Percentiles rank a stretch among this genome's conserved stretches.
Conservation (phyloP, 768 basidiomycete species). For the Lactarius hatsudake region DNA sequence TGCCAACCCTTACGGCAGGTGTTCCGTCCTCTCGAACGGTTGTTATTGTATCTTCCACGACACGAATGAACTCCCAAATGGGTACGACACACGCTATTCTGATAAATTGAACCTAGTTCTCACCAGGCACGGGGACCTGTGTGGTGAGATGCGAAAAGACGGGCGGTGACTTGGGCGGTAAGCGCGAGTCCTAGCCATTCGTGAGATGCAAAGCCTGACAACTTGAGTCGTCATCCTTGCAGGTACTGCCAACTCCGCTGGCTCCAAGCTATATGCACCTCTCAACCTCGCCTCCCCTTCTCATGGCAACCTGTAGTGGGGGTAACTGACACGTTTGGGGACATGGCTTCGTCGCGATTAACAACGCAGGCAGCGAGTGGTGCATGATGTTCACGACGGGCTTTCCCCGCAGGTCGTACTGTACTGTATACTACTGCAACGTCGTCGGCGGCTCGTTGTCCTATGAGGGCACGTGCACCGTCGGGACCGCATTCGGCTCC, state of each 20-base stretch:
- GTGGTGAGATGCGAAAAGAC: conserved; percentile 37
- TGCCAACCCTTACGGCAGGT: too few relatives aligned
- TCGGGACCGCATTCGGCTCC: conserved; percentile 34
- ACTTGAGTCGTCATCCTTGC: background rate
- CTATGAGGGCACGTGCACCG: conserved; percentile 43
- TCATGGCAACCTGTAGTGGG: too few relatives aligned
- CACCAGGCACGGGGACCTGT: conserved; percentile 49
- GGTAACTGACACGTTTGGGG: background rate
- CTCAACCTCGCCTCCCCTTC: too few relatives aligned
- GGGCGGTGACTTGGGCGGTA: background rate
- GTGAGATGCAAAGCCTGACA: background rate
- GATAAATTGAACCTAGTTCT: too few relatives aligned
- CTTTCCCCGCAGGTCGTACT: conserved; percentile 48
- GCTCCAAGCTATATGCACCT: conserved; percentile 44
- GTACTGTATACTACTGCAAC: conserved; percentile 48
- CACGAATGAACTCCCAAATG: conserved; percentile 41
- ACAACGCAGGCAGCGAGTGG: conserved; percentile 59
- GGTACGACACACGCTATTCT: too few relatives aligned
- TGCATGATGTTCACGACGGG: conserved; percentile 53
- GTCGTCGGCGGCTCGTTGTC: conserved; percentile 48
- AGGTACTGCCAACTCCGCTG: conserved; percentile 59
- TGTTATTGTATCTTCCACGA: too few relatives aligned
- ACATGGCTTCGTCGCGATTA: conserved; percentile 62
- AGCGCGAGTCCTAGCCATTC: background rate
- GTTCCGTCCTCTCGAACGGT: too few relatives aligned